These are phyloP conservation scores for Musa balbisiana DNA, from an alignment of 202 grass and related monocot species.

Conservation along the genomic window DNA sequence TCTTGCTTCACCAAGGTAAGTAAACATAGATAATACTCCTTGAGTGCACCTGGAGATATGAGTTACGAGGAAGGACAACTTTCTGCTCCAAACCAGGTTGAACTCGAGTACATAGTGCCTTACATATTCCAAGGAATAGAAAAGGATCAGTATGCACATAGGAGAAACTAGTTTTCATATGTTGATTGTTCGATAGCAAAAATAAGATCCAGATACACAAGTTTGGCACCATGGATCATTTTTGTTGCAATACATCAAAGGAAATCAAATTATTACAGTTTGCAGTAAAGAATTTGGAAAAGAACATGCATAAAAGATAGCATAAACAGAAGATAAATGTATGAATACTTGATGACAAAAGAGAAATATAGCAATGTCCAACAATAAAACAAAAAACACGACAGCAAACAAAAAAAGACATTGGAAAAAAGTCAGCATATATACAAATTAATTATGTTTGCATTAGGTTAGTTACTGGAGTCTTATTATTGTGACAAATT, in stretches of 20 bases:
- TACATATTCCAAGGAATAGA: constrained; percentile 25
- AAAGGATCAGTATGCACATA: neutral
- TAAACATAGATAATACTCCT: constrained; percentile 10
- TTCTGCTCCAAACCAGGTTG: constrained; percentile 92
- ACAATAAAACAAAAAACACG: no score
- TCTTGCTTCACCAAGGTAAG: constrained; percentile 5
- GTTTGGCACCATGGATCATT: neutral
- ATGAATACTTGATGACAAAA: no score
- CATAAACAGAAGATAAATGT: no score
- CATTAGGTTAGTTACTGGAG: no score
- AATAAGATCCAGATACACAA: neutral
- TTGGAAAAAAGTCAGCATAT: no score
- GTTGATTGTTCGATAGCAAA: neutral
- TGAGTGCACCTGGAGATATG: constrained; percentile 76
- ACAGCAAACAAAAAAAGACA: no score
- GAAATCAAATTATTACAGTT: neutral
- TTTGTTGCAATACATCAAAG: constrained; percentile 2
- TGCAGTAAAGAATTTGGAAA: no score
- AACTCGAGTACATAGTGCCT: constrained; percentile 76
- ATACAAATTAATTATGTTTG: no score
- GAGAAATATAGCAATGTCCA: no score
- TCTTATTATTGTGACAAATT: no score
- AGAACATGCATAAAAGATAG: no score
- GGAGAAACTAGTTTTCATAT: neutral
- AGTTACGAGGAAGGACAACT: constrained; percentile 77